Evolutionary conservation across 1,284 basidiomycete species (phyloP).

Genomic region (Rhodotorula sp.): DNA sequence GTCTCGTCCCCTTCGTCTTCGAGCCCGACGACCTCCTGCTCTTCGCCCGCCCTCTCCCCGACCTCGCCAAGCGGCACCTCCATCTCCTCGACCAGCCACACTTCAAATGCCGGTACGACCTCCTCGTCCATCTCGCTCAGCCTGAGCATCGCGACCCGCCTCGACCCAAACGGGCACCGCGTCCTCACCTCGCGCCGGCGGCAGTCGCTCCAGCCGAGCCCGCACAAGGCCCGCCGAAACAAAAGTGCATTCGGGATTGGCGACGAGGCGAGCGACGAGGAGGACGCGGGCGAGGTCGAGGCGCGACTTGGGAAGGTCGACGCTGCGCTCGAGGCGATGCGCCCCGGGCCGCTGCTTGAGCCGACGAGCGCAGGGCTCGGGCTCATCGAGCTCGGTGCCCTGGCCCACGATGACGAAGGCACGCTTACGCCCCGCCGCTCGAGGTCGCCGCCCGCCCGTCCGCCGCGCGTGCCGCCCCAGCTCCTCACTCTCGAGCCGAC

Average conservation of each 20-base stretch:
- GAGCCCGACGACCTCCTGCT: not conserved
- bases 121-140: slow-evolving; percentile 1
- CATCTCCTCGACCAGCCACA: not conserved
- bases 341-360: not conserved
- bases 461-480: not conserved
- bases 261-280: not conserved
- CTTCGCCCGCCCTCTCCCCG: not conserved
- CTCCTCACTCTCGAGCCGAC: not conserved
- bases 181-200: slow-evolving; percentile 11
- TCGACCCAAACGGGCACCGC: slow-evolving; percentile 9
- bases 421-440: not conserved
- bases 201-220: not conserved
- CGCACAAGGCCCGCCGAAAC: not conserved
- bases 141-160: slow-evolving; percentile 7
- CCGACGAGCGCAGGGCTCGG: not conserved
- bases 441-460: too few species aligned
- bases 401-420: not conserved
- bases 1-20: not conserved
- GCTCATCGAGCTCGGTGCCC: not conserved
- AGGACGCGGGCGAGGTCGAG: not conserved
- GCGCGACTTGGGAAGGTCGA: not conserved
- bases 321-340: not conserved
- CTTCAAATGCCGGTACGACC: not conserved
- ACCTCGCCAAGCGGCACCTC: not conserved
- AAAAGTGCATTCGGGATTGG: slow-evolving; percentile 9